phyloP scores from a whole-genome alignment of 2,329 filamentous ascomycete genomes.

The Aspergillus transmontanensis region DNA sequence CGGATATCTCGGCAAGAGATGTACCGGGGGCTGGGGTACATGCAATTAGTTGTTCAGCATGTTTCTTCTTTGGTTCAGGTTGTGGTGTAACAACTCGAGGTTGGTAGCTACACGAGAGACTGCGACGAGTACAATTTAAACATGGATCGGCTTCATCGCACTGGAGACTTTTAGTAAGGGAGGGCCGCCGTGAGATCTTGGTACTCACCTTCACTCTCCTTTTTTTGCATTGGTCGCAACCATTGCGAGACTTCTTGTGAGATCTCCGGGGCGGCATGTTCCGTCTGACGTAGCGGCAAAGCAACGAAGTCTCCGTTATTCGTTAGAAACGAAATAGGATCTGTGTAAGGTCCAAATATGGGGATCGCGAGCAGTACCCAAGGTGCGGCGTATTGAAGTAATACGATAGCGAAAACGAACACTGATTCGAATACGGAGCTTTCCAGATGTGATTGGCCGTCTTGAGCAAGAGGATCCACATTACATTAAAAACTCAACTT shows the following conservation, averaged over 20 bases:
- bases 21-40: not conserved
- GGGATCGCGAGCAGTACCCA: not conserved
- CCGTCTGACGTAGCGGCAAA: not conserved
- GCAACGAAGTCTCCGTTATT: not conserved
- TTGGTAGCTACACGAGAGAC: not conserved
- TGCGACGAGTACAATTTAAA: not conserved
- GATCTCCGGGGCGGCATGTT: constrained; percentile 27
- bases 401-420: not conserved
- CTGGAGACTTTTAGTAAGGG: not conserved
- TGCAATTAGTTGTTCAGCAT: not conserved
- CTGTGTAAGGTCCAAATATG: not conserved
- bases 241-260: constrained; percentile 32
- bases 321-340: not conserved
- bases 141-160: not conserved
- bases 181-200: too few species aligned
- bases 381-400: not conserved
- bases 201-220: constrained; percentile 28
- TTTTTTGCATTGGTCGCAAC: constrained; percentile 29
- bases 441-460: not conserved
- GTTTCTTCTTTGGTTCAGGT: not conserved
- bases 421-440: not conserved
- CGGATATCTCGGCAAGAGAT: not conserved
- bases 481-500: not conserved
- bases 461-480: not conserved
- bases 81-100: not conserved